Conservation (phyloP, 768 basidiomycete genomes). For the Pisolithus orientalis region DNA sequence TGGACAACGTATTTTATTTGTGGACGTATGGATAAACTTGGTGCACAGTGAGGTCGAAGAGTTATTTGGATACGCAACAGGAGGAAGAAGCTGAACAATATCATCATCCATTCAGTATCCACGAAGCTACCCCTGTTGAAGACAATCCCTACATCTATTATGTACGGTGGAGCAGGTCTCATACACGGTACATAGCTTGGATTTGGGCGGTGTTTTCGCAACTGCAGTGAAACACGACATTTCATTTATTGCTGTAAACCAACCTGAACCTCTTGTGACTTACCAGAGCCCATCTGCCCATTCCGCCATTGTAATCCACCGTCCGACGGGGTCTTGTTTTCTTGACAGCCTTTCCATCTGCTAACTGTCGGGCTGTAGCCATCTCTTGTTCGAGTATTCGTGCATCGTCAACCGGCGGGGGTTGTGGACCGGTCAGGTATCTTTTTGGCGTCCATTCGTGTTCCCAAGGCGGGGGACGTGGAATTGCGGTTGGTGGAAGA, state of each 20-base stretch:
- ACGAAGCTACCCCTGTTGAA: slow-evolving; percentile 8
- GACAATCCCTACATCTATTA: slow-evolving; percentile 69
- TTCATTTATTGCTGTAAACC: not conserved
- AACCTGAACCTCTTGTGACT: slow-evolving; percentile 18
- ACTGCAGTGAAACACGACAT: slow-evolving; percentile 30
- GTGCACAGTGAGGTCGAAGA: slow-evolving; percentile 92
- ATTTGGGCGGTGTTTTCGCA: slow-evolving; percentile 74
- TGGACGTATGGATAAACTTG: slow-evolving; percentile 96
- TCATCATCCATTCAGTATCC: slow-evolving; percentile 21
- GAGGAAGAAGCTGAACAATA: slow-evolving; percentile 73
- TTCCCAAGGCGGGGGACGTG: slow-evolving; percentile 33
- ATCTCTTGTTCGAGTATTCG: slow-evolving; percentile 74
- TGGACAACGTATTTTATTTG: slow-evolving; percentile 96
- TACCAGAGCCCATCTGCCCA: slow-evolving; percentile 84
- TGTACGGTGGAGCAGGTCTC: slow-evolving; percentile 80
- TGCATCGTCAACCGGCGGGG: slow-evolving; percentile 74
- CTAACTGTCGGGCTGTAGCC: slow-evolving; percentile 60
- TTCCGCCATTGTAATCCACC: slow-evolving; percentile 88
- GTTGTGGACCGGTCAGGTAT: slow-evolving; percentile 62
- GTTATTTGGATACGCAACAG: slow-evolving; percentile 88
- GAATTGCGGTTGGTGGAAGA: slow-evolving; percentile 40
- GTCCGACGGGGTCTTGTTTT: slow-evolving; percentile 91
- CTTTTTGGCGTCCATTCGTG: slow-evolving; percentile 73
- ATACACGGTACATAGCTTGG: slow-evolving; percentile 69
- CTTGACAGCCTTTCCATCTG: slow-evolving; percentile 81